Evolutionary conservation across 2,329 filamentous ascomycete genomes (phyloP).

Genomic region (Hypoxylon sp.): DNA sequence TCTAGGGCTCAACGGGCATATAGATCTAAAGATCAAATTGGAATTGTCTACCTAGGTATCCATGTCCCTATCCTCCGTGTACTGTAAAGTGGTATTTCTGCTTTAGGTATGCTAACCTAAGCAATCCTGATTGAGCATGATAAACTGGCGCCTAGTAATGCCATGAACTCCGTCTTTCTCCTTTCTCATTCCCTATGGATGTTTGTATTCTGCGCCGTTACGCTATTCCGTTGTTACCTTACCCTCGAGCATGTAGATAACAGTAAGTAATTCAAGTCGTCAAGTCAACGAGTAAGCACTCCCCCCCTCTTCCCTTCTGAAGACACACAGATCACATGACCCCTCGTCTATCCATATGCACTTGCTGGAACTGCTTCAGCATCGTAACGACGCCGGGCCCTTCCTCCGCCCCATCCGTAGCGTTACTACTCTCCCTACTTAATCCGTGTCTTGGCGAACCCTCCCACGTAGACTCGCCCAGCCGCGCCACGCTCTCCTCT

Average conservation of each 20-base stretch:
- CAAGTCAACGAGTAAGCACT: not conserved
- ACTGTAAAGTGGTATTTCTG: conserved; percentile 3
- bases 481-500: conserved; percentile 65
- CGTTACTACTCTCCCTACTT: conserved; percentile 67
- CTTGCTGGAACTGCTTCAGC: conserved; percentile 72
- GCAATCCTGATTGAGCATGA: not conserved
- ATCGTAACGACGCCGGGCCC: conserved; percentile 71
- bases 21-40: not conserved
- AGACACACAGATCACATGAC: conserved; percentile 49
- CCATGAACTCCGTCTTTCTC: conserved; percentile 10
- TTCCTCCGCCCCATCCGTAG: conserved; percentile 60
- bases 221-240: not conserved
- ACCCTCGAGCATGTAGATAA: too few relatives aligned
- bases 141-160: not conserved
- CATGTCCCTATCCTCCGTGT: not conserved
- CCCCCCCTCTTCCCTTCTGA: not conserved
- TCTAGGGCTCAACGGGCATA: too few relatives aligned
- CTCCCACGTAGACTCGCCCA: conserved; percentile 74
- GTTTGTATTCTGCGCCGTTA: not conserved
- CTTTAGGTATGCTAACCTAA: conserved; percentile 5
- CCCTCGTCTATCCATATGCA: conserved; percentile 66
- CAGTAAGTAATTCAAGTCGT: too few relatives aligned
- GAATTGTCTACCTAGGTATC: conserved; percentile 1
- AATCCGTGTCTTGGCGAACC: conserved; percentile 67
- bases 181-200: not conserved